Base-by-base conservation (phyloP, 176 grass and related monocot species). In the Oryza longistaminata region DNA sequence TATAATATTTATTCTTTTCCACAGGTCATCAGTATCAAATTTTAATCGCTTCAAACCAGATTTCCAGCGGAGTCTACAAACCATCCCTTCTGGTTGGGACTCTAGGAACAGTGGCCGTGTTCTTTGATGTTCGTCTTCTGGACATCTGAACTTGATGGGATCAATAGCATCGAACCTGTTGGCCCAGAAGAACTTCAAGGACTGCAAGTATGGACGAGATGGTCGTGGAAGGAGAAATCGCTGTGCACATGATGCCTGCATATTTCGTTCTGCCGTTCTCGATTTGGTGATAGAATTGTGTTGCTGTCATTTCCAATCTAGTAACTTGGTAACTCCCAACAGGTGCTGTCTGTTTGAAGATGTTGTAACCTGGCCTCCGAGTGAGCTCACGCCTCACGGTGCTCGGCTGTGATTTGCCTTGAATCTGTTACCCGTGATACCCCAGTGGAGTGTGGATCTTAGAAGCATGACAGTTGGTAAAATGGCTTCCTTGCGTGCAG, bases 41-140 rank as follows among this genome's bases (percentile, higher is more conserved):
- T 76, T 66, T 48, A 88, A 91, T 37, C 82, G 82, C 26, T 88
- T 82, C 43, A 91, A 81, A 66, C 58, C 82, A 83, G 85, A 91
- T 81, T 91, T 81, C 78, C 40, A 79, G 17, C 77, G 39, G 21
- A 9, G 22, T 22, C 33, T 81, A 29, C 81, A 88, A 70, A 91
- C 85, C 29, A 50, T 91, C 78, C 82, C 77, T 60, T 81, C 85
- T 40, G 71, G 82, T 48, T 77, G 90, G 85, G 88, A 85, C 31
- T 90, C 69, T 70, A 87, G 80, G 81, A 62, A 70, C n/a, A 37
- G 70, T 71, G 21, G 29, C 25, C 49, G 29, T 21, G 66, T 87
- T 65, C 81, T 84, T 70, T 87, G 85, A 87, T 68, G 39, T 74
- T 42, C n/a, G 11, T 76, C 50, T 88, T 11, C 35, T 37, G 17